Evolutionary conservation across 345 rosid genomes (phyloP).

Genomic region (Lepidium africanum): DNA sequence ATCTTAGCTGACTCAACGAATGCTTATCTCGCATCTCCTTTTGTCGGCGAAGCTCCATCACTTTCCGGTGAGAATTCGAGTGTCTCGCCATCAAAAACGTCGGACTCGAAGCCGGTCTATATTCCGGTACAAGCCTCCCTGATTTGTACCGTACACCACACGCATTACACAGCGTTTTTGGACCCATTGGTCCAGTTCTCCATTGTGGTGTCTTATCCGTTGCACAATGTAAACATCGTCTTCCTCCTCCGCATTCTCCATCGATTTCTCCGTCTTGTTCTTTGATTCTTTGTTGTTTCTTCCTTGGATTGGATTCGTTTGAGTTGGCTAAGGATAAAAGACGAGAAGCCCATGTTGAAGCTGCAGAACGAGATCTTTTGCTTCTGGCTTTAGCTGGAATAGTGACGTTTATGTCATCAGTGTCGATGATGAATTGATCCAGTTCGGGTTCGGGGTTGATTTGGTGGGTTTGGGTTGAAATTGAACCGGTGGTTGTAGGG

Average conservation of each 20-base stretch:
- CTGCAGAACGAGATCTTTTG: slow-evolving; percentile 84
- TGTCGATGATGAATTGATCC: slow-evolving; percentile 8
- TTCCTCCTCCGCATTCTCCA: slow-evolving; percentile 25
- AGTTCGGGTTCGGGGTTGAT: slow-evolving; percentile 23
- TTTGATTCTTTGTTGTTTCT: slow-evolving; percentile 23
- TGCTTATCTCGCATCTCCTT: slow-evolving; percentile 33
- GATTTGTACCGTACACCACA: slow-evolving; percentile 41
- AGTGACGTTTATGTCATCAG: slow-evolving; percentile 36
- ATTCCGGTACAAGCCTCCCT: slow-evolving; percentile 30
- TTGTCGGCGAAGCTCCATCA: slow-evolving; percentile 29
- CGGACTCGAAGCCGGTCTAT: slow-evolving; percentile 29
- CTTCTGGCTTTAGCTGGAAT: slow-evolving; percentile 93
- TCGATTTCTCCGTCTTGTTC: slow-evolving; percentile 23
- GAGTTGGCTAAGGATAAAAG: slow-evolving; percentile 31
- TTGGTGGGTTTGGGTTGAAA: slow-evolving; percentile 27
- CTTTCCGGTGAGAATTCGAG: slow-evolving; percentile 34
- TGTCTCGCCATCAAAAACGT: slow-evolving; percentile 26
- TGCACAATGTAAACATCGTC: slow-evolving; percentile 27
- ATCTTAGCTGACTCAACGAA: slow-evolving; percentile 38
- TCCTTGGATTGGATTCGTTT: slow-evolving; percentile 1
- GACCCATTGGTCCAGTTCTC: slow-evolving; percentile 34
- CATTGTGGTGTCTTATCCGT: slow-evolving; percentile 35
- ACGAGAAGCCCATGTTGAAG: slow-evolving; percentile 81
- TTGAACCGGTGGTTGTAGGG: slow-evolving; percentile 37
- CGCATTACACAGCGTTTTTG: slow-evolving; percentile 65